Conservation (phyloP, 2,329 filamentous ascomycete species). For the Cytospora piceicola region DNA sequence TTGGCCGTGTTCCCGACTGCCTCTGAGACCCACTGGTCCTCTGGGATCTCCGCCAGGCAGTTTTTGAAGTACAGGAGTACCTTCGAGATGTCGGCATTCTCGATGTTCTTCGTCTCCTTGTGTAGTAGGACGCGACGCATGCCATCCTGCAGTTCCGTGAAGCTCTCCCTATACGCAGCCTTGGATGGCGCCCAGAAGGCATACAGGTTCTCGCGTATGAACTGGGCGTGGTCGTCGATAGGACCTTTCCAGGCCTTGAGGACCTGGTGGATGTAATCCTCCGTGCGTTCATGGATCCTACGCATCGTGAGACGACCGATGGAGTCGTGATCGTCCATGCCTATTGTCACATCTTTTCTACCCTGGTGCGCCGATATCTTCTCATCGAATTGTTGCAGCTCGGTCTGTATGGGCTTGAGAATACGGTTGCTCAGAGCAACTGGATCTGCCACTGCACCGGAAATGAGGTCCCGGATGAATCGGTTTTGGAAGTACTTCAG, state of each 20-base stretch:
- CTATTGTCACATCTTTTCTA: neutral
- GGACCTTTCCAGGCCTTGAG: slow-evolving; percentile 27
- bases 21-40: slow-evolving; percentile 19
- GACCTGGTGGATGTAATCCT: slow-evolving; percentile 26
- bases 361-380: neutral
- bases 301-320: neutral
- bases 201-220: slow-evolving; percentile 24
- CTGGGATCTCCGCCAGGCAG: neutral
- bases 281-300: neutral
- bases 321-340: neutral
- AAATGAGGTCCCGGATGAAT: slow-evolving; percentile 21
- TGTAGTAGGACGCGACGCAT: slow-evolving; percentile 13
- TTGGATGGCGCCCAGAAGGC: slow-evolving; percentile 24
- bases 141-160: slow-evolving; percentile 10
- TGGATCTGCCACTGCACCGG: slow-evolving; percentile 17
- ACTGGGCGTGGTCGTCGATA: slow-evolving; percentile 29
- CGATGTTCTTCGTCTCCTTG: neutral
- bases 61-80: slow-evolving; percentile 10
- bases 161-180: slow-evolving; percentile 16
- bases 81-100: slow-evolving; percentile 24
- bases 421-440: slow-evolving; percentile 16
- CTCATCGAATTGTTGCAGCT: slow-evolving; percentile 27
- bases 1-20: slow-evolving; percentile 14
- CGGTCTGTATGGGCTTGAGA: slow-evolving; percentile 33
- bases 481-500: slow-evolving; percentile 71